Base-by-base conservation (phyloP, 2,329 filamentous ascomycete genomes). In the Scedosporium apiospermum region DNA sequence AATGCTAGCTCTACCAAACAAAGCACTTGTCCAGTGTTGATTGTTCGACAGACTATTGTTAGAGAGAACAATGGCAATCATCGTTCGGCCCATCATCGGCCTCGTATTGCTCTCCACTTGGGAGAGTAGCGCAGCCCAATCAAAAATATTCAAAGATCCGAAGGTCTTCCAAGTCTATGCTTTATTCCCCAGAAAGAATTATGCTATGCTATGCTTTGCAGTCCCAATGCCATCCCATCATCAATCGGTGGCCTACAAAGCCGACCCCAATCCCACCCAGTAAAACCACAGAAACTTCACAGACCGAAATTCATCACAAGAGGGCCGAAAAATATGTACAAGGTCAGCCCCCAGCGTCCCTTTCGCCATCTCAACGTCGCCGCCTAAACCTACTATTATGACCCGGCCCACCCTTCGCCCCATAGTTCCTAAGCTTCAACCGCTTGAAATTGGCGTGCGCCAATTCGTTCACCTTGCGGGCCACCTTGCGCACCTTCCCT, bases 381-480 rank as follows among this genome's bases (percentile, higher is more conserved):
- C 85, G 76, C 63, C 84, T 78, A 70, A 87, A 88, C 61, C 78
- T 78, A 71, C 83, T 86, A 63, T 81, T 81, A 69, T 79, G 76
- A 1, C 78, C 82, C 21, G 82, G 77, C 3, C 83, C 84, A 1
- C 85, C 85, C 71, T 87, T 88, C n/a, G 82, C 74, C 3, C 85
- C 85, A 3, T 78, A 74, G 67, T 87, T 87, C 67, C 77, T 78
- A 69, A 89, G 74, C 76, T 89, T 88, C 64, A 89, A 71, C 62
- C 83, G 75, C 71, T 85, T 85, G 72, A 88, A 89, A 74, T 89
- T 89, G 65, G 84, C 80, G 68, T 88, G 82, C 14, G 86, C 85
- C 67, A 85, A 72, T 65, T 84, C 84, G 68, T 83, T 86, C 59
- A 88, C 83, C 74, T 88, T 89, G 68, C 80, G 80, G 26, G 75